These are phyloP conservation scores for Tricholoma hemisulphureum DNA, from an alignment of 768 basidiomycete genomes.

Conservation along the genomic window DNA sequence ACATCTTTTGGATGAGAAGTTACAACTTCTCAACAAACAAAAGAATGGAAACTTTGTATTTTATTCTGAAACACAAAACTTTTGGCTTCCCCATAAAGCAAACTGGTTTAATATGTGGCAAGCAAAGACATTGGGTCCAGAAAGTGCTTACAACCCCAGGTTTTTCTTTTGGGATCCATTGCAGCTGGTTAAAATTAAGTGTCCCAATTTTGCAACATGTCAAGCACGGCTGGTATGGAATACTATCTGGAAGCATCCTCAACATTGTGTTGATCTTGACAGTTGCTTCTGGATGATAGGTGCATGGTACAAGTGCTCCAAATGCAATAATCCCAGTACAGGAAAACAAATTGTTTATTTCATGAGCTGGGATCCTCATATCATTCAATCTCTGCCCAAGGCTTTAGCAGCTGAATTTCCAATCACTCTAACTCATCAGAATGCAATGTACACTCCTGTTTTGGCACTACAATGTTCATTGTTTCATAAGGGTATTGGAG, in stretches of 20 bases:
- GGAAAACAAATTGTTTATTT: not conserved
- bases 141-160: conserved; percentile 6
- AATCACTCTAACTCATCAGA: conserved; percentile 16
- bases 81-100: not conserved
- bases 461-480: conserved; percentile 17
- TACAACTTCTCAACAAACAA: not conserved
- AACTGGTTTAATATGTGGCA: not conserved
- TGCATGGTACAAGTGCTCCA: conserved; percentile 9
- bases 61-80: not conserved
- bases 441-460: conserved; percentile 16
- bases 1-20: not conserved
- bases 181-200: conserved; percentile 3
- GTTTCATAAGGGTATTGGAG: not conserved
- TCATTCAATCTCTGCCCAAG: conserved; percentile 2
- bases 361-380: conserved; percentile 9
- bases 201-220: conserved; percentile 6
- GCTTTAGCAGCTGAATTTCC: conserved; percentile 17
- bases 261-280: conserved; percentile 13
- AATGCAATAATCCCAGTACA: not conserved
- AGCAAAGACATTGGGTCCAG: conserved; percentile 7
- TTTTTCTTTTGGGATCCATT: conserved; percentile 19
- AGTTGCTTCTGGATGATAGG: conserved; percentile 13
- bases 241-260: conserved; percentile 8
- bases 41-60: not conserved
- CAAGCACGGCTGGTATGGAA: conserved; percentile 6